Evolutionary conservation across 129 eudicot genomes (phyloP), one percentile per base, ranked within the genome.

Genomic region (Centrapalus pauciflorus): DNA sequence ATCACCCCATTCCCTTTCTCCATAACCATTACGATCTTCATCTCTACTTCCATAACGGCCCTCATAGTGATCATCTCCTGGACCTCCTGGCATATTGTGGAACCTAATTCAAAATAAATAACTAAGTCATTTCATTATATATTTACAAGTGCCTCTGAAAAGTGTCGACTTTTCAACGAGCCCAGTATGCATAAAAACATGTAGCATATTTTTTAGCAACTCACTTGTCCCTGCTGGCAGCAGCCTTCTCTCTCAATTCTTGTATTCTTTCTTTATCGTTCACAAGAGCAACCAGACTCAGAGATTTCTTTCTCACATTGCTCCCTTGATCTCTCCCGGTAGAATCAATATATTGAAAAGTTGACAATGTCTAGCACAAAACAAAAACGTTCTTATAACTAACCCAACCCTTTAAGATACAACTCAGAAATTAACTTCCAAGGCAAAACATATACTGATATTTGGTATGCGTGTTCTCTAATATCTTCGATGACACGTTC

Each of bases 401-500:
- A 49, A 27, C 10, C 12, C 8, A 46, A 52, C 30, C 21, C 24
- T 24, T 55, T 51, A 43, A 30, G 27, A 27, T 41, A 55, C 26
- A 74, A 37, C 50, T 52, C 17, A 4, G 13, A 20, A 19, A 37
- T 35, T 16, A 73, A 57, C 25, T 33, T 28, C 2, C 46, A 32
- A 71, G 37, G 72, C 17, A 26, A 28, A 76, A 67, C 76, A 41
- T 59, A 54, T 73, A 87, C 97, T 23, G 92, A 76, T 72, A 90
- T 84, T 55, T 90, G 97, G 78, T 87, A 84, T 17, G 83, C 89
- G 20, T 87, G 97, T 79, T 89, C 99, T 69, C 87, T 89, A 71
- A 94, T 86, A 33, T 94, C 99, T 64, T 94, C 99, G 51, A 89
- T 89, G 6, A 86, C 90, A 48, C 99, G 97, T 79, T 94, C 99